A percentile compares a stretch with the other conserved stretches of the same genome.
phyloP scores from a whole-genome alignment of 306 rosid species.

The Glycyrrhiza uralensis region DNA sequence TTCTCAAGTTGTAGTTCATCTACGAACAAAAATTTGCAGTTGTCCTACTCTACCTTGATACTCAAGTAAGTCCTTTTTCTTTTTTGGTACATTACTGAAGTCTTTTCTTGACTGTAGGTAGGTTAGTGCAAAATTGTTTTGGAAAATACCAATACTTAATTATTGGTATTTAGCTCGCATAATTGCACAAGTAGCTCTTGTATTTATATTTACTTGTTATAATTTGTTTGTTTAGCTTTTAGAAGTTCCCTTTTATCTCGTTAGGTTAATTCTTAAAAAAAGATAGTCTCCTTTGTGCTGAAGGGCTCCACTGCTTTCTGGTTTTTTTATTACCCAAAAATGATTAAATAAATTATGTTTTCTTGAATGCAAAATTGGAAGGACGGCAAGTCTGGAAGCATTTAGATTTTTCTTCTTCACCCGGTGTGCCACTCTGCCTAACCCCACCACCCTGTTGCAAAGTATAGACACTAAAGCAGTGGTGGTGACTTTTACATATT shows the following conservation, averaged over 20 bases:
- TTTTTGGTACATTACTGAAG: background rate
- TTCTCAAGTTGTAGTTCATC: slow-evolving; percentile 77
- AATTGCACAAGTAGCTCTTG: background rate
- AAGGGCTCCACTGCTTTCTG: slow-evolving; percentile 7
- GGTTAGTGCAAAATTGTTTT: background rate
- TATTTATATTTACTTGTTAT: background rate
- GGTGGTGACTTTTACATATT: slow-evolving; percentile 12
- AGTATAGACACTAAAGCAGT: background rate
- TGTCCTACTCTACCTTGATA: slow-evolving; percentile 77
- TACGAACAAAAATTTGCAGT: slow-evolving; percentile 74
- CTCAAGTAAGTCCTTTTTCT: slow-evolving; percentile 65
- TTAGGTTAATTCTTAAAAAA: slow-evolving; percentile 2
- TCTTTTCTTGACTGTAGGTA: background rate
- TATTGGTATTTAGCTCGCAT: background rate
- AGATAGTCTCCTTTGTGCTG: slow-evolving; percentile 6
- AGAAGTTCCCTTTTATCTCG: background rate
- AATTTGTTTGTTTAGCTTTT: background rate
- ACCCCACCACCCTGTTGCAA: background rate
- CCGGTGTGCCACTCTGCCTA: background rate
- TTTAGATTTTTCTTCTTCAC: background rate
- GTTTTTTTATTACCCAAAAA: background rate
- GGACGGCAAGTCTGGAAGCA: slow-evolving; percentile 8
- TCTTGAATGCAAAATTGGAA: background rate
- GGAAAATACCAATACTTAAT: background rate
- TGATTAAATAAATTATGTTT: background rate